phyloP scores from a whole-genome alignment of 202 grass and related monocot species.

The Musa balbisiana region DNA sequence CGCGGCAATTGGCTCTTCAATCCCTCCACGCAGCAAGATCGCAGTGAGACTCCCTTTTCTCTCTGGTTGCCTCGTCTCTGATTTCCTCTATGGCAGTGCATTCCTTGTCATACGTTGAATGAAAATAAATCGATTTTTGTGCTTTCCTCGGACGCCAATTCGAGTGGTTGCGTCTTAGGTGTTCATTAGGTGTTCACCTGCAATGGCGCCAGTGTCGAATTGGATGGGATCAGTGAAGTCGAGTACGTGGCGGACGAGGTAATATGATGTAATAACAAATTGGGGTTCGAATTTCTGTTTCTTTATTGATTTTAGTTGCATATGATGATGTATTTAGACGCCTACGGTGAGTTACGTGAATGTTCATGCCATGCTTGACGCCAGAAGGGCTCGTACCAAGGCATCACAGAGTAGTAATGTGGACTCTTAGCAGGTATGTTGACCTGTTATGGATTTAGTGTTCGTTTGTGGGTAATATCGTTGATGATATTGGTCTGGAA shows the following conservation, averaged over 20 bases:
- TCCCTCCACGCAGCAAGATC: conserved; percentile 62
- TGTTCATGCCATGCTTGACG: conserved; percentile 74
- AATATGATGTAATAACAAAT: not conserved
- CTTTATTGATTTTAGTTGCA: not conserved
- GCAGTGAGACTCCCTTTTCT: conserved; percentile 31
- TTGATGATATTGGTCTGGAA: not conserved
- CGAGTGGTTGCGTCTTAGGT: conserved; percentile 32
- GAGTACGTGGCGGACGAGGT: conserved; percentile 88
- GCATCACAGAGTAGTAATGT: conserved; percentile 37
- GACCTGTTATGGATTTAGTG: not conserved
- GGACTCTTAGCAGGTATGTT: conserved; percentile 48
- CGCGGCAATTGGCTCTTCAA: conserved; percentile 72
- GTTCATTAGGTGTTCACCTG: conserved; percentile 87
- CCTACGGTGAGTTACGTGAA: conserved; percentile 90
- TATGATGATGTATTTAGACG: conserved; percentile 35
- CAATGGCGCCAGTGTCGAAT: conserved; percentile 74
- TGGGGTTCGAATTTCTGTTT: not conserved
- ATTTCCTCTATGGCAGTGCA: no score
- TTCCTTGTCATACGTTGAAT: no score
- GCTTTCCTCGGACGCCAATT: not conserved
- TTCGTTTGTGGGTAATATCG: not conserved
- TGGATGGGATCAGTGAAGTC: conserved; percentile 74
- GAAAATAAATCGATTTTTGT: not conserved
- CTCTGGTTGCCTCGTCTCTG: not conserved
- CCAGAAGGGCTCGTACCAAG: conserved; percentile 50